A percentile compares a stretch with the other conserved stretches of the same genome.
Evolutionary conservation across 106 monocot genomes (phyloP).

Genomic region (Agapanthus africanus): DNA sequence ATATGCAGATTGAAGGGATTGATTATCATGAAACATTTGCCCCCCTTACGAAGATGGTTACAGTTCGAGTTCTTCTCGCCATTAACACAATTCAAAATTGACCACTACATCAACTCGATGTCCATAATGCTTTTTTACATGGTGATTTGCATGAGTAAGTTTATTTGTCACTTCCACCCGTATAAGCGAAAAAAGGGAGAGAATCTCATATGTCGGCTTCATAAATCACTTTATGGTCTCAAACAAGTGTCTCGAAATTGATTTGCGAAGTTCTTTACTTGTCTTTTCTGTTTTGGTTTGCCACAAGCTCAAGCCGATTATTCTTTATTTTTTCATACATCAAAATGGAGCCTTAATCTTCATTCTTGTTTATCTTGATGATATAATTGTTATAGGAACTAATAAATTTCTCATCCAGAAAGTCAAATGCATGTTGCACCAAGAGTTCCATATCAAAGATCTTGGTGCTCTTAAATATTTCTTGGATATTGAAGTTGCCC

Average conservation of each 20-base stretch:
- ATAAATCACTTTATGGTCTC: background rate
- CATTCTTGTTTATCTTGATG: background rate
- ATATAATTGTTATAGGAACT: background rate
- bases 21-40: background rate
- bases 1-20: background rate
- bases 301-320: background rate
- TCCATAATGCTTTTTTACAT: background rate
- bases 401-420: background rate
- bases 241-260: background rate
- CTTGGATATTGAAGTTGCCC: slow-evolving; percentile 1
- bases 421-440: background rate
- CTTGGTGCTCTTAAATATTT: slow-evolving; percentile 8
- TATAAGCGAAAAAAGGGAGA: background rate
- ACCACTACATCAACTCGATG: background rate
- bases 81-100: background rate
- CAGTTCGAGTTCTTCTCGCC: background rate
- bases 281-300: background rate
- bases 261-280: too few relatives aligned
- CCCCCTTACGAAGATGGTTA: background rate
- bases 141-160: background rate
- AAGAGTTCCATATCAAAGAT: background rate
- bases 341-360: background rate
- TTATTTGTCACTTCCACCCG: background rate
- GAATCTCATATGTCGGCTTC: background rate
- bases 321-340: background rate